Evolutionary conservation across 2,329 filamentous ascomycete species (phyloP).

Genomic region (Alternaria sp.): DNA sequence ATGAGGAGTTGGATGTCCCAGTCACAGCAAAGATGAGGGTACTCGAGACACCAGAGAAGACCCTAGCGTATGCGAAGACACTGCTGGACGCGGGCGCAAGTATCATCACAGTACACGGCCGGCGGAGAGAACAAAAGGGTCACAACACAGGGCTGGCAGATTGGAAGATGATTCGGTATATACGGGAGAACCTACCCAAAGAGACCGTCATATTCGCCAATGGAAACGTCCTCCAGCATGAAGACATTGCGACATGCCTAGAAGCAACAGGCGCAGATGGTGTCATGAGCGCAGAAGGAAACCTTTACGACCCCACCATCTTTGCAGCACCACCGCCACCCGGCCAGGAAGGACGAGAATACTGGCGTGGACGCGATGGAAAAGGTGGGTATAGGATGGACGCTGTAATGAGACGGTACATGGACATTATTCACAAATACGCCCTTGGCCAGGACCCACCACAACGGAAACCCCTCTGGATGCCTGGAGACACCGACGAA

Average conservation of each 20-base stretch:
- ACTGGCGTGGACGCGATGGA: slow-evolving; percentile 82
- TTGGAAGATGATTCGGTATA: slow-evolving; percentile 83
- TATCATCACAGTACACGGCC: slow-evolving; percentile 90
- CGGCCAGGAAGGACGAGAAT: slow-evolving; percentile 75
- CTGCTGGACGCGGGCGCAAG: slow-evolving; percentile 88
- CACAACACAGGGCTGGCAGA: slow-evolving; percentile 93
- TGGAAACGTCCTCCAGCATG: slow-evolving; percentile 85
- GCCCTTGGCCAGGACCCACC: slow-evolving; percentile 74
- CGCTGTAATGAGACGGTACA: slow-evolving; percentile 83
- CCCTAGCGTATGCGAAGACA: slow-evolving; percentile 86
- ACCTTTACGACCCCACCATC: slow-evolving; percentile 88
- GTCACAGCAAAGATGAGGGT: slow-evolving; percentile 96
- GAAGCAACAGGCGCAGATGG: slow-evolving; percentile 86
- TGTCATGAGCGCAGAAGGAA: slow-evolving; percentile 96
- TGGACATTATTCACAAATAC: slow-evolving; percentile 87
- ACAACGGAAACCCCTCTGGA: slow-evolving; percentile 73
- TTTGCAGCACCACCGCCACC: slow-evolving; percentile 74
- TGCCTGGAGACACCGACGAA: slow-evolving; percentile 62
- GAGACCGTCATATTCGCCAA: slow-evolving; percentile 97
- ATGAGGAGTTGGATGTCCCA: slow-evolving; percentile 78
- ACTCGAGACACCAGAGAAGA: slow-evolving; percentile 84
- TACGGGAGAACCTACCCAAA: slow-evolving; percentile 81
- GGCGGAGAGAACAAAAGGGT: slow-evolving; percentile 90
- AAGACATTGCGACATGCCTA: slow-evolving; percentile 79
- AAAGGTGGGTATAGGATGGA: slow-evolving; percentile 89